These are phyloP conservation scores for Colletotrichum sp. DNA, from an alignment of 2,329 filamentous ascomycete genomes.

Conservation along the genomic window DNA sequence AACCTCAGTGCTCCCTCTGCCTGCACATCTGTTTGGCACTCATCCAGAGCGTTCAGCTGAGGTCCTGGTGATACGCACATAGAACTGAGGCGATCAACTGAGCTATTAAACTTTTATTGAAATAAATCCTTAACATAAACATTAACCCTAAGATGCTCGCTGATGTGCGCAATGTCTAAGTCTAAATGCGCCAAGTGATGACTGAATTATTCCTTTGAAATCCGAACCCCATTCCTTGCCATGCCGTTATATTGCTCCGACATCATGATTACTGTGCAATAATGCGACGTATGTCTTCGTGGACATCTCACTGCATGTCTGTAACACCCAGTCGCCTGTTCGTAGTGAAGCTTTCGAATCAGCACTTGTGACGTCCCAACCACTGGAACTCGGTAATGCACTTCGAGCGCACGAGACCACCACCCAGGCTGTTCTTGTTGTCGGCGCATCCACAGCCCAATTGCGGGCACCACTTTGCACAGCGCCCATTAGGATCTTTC, in stretches of 20 bases:
- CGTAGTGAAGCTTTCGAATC: neutral
- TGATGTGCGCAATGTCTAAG: neutral
- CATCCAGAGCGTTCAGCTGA: neutral
- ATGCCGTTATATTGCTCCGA: neutral
- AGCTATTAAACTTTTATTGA: neutral
- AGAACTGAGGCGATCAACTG: neutral
- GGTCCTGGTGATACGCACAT: neutral
- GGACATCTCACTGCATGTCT: neutral
- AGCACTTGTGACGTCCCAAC: neutral
- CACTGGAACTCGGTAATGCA: neutral
- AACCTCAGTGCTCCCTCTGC: neutral
- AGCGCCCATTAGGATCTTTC: neutral
- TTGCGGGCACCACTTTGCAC: neutral
- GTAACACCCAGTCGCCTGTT: neutral
- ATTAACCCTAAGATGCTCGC: neutral
- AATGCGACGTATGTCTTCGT: neutral
- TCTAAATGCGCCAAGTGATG: neutral
- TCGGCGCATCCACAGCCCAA: neutral
- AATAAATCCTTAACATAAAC: neutral
- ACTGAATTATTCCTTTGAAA: neutral
- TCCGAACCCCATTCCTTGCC: neutral
- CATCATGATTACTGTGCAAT: neutral
- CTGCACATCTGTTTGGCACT: neutral
- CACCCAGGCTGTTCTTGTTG: neutral
- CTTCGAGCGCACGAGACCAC: neutral